Conservation (phyloP, 2,329 filamentous ascomycete genomes). For the Scedosporium apiospermum region DNA sequence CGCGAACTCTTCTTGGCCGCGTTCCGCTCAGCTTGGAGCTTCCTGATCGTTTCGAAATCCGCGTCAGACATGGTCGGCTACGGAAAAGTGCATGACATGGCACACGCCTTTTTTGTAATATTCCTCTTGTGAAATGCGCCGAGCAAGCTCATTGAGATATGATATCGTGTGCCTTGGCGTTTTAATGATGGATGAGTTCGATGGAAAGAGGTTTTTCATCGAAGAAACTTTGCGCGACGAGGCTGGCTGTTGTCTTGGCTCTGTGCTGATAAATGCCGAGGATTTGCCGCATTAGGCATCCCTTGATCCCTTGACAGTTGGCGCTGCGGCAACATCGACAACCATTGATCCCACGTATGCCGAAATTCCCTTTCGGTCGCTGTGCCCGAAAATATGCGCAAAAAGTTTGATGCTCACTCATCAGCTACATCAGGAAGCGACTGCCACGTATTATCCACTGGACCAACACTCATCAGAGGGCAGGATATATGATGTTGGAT, state of each 20-base stretch:
- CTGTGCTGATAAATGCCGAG: conserved; percentile 13
- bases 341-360: background rate
- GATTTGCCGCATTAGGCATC: conserved; percentile 17
- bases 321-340: background rate
- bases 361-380: too few relatives aligned
- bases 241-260: conserved; percentile 15
- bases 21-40: conserved; percentile 89
- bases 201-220: conserved; percentile 26
- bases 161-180: background rate
- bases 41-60: conserved; percentile 80
- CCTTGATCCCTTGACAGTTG: background rate
- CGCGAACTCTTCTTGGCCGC: conserved; percentile 69
- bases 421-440: too few relatives aligned
- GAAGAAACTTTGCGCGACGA: conserved; percentile 9
- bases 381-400: too few relatives aligned
- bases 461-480: too few relatives aligned
- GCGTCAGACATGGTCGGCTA: conserved; percentile 56
- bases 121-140: background rate
- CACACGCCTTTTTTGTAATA: background rate
- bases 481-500: too few relatives aligned
- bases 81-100: conserved; percentile 1
- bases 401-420: too few relatives aligned
- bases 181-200: conserved; percentile 13
- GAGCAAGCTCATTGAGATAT: background rate
- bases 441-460: too few relatives aligned